phyloP scores from a whole-genome alignment of 1,284 basidiomycete genomes.

The Sanghuangporus weigelae region DNA sequence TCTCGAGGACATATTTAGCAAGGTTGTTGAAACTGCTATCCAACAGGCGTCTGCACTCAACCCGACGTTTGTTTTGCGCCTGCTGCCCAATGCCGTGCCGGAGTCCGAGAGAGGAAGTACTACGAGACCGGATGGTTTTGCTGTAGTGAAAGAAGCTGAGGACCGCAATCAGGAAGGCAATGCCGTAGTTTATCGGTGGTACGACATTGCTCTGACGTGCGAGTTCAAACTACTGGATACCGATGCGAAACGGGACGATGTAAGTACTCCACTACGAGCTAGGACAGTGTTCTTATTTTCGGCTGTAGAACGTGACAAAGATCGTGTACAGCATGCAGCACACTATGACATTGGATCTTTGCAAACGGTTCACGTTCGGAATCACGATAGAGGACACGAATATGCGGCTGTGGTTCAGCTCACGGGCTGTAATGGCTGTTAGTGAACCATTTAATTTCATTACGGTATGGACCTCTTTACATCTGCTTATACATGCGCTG shows the following conservation, averaged over 20 bases:
- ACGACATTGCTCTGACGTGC: background rate
- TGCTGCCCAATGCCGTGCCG: background rate
- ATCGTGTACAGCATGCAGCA: slow-evolving; percentile 17
- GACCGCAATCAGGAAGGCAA: background rate
- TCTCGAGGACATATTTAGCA: background rate
- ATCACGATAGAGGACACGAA: slow-evolving; percentile 16
- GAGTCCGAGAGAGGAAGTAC: background rate
- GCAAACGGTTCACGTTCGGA: slow-evolving; percentile 17
- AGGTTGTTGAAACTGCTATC: background rate
- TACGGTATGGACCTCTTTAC: background rate
- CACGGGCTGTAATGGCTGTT: background rate
- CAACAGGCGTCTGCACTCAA: background rate
- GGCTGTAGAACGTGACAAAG: slow-evolving; percentile 19
- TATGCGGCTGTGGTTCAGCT: slow-evolving; percentile 15
- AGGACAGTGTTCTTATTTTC: background rate
- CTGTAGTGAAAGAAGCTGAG: background rate
- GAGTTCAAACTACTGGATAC: background rate
- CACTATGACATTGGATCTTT: slow-evolving; percentile 17
- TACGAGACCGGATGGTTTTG: background rate
- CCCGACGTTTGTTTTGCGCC: background rate
- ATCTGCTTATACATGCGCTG: background rate
- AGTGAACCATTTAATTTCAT: slow-evolving; percentile 6
- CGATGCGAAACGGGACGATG: background rate
- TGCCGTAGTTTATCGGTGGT: background rate
- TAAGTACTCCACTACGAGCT: slow-evolving; percentile 1